Evolutionary conservation across 2,329 filamentous ascomycete genomes (phyloP), one percentile per base, ranked within the genome.

Genomic region (Juglanconis oblonga): DNA sequence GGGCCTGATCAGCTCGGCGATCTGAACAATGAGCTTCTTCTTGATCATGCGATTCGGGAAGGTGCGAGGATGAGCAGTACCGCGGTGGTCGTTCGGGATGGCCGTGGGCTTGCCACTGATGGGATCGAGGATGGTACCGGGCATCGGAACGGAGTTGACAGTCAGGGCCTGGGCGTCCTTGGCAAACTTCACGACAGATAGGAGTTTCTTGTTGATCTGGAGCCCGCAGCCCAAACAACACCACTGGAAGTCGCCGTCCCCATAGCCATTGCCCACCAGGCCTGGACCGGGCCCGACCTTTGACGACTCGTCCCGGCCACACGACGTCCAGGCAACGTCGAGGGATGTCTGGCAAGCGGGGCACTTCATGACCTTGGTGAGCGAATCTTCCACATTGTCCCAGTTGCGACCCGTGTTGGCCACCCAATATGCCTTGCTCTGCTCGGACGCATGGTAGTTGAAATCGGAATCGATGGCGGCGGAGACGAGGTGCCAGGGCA

Each of bases 401-500:
- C 88, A 92, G 2, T 72, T 66, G 2, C 77, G 77, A 1, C 78
- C 74, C 0, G 84, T 87, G 11, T 67, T 67, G 0, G 58, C 64
- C 1, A 74, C 72, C 75, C 88, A 91, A 2, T 65, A 62, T 1
- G 65, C 64, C 54, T 76, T 77, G 29, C 81, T 79, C 1, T 72
- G 70, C 0, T 75, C 67, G 0, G 79, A 73, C 4, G 79, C 76
- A 1, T 70, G 72, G 68, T 88, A 91, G 55, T 79, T 78, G 67
- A 90, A 87, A 24, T 77, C 71, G 8, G 77, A 72, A 65, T 89
- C 79, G 63, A 92, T 89, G 38, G 77, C 81, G 1, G 73, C 66
- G 58, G 86, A 79, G 49, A 90, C 74, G 0, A 79, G 70, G 13
- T 77, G 67, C 89, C 88, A 93, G 0, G 90, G 90, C 64, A 94